phyloP scores from a whole-genome alignment of 495 filamentous ascomycete species.

The Lasiosphaeris hirsuta region DNA sequence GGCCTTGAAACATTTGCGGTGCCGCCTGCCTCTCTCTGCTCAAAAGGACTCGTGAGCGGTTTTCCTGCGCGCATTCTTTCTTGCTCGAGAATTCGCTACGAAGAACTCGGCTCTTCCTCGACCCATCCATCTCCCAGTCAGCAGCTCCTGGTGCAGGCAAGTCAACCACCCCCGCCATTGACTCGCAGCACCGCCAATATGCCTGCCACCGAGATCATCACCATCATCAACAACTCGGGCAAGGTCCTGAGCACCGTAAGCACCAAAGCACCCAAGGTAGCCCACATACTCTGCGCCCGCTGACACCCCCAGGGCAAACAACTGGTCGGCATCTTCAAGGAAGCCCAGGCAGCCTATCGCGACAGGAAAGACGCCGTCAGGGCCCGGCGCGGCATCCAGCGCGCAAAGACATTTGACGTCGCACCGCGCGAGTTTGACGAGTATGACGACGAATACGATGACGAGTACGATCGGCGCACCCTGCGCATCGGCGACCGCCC shows the following conservation, averaged over 20 bases:
- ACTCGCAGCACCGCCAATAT: conserved; percentile 32
- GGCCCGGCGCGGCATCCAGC: conserved; percentile 52
- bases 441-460: conserved; percentile 22
- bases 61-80: too few species aligned
- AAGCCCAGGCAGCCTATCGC: conserved; percentile 79
- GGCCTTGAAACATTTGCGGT: conserved; percentile 21
- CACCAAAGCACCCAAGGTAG: too few species aligned
- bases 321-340: conserved; percentile 78
- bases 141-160: too few species aligned
- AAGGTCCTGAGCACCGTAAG: conserved; percentile 89
- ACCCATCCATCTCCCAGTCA: too few species aligned
- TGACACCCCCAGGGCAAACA: conserved; percentile 69
- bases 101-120: too few species aligned
- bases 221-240: conserved; percentile 87
- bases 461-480: conserved; percentile 20
- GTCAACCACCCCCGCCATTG: neutral
- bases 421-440: conserved; percentile 20
- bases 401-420: conserved; percentile 43
- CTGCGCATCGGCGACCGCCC: conserved; percentile 21
- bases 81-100: too few species aligned
- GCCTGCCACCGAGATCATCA: conserved; percentile 65
- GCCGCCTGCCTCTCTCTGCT: too few species aligned
- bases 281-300: too few species aligned
- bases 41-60: too few species aligned
- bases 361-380: conserved; percentile 77